Evolutionary conservation across 1,139 yeast species (phyloP), one percentile per base, ranked within the genome.

Genomic region (Nakaseomyces sp.): DNA sequence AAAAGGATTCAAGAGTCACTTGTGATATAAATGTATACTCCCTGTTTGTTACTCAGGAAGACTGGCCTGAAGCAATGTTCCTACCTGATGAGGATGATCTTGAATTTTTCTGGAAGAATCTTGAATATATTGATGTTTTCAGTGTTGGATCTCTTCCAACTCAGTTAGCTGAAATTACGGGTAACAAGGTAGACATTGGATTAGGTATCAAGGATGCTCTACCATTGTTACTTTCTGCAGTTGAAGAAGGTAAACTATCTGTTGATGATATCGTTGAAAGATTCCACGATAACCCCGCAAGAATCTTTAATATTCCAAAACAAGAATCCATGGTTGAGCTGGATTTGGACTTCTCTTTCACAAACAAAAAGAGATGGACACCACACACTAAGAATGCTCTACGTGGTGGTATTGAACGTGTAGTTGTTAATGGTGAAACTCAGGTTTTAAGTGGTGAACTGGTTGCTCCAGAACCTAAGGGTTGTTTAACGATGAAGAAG

Each of bases 21-120:
- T 86, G 95, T 67, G 98, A 91, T 66, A 95, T 86, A 50, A 72
- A 91, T 20, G 80, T 91, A 42, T 81, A 79, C 63, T 72, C 95
- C 4, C 72, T 89, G 63, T 88, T 87, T 71, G 69, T 84, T 51
- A 73, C 86, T 41, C 83, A 77, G 64, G 77, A 76, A 37, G 89
- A 86, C 36, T 77, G 76, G 61, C 83, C 88, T 43, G 76, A 77
- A 55, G 79, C 85, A 53, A 62, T 67, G 25, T 79, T 80, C 72
- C 71, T 89, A 63, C 96, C 96, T 53, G 72, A 91, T 31, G 73
- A 74, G 63, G 81, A 76, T 53, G 96, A 87, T 60, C 95, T 85
- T 68, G 73, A 71, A 30, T 86, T 81, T 47, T 74, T 91, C 57
- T 89, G 97, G 97, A 77, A 73, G 44, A 74, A 77, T 62, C 68